Evolutionary conservation across 2,329 filamentous ascomycete genomes (phyloP).

Genomic region (Colletotrichum cuscutae): DNA sequence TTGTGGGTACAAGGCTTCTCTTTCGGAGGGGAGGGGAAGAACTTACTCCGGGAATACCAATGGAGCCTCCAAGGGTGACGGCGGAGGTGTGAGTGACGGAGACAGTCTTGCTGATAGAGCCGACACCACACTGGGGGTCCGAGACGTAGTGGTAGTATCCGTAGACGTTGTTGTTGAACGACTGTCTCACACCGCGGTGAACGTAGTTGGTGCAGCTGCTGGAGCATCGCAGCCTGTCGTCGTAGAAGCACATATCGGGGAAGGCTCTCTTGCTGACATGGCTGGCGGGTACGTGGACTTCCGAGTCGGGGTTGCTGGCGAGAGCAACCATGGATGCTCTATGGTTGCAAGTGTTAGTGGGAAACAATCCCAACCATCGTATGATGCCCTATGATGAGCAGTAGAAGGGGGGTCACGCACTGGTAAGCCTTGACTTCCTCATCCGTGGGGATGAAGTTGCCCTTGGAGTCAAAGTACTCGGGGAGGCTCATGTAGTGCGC

Average conservation of each 20-base stretch:
- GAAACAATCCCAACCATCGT: too few species aligned
- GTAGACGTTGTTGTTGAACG: conserved; percentile 7
- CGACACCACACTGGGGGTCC: neutral
- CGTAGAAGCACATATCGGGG: conserved; percentile 8
- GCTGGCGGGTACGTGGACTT: neutral
- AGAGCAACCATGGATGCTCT: neutral
- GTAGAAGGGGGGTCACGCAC: neutral
- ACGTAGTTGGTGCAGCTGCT: neutral
- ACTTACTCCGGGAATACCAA: neutral
- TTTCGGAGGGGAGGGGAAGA: too few species aligned
- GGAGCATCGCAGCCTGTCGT: neutral
- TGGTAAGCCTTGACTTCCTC: neutral
- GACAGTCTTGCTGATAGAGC: conserved; percentile 10
- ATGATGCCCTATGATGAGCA: neutral
- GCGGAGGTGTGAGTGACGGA: conserved; percentile 7
- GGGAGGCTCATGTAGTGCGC: neutral
- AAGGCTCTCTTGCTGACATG: conserved; percentile 13
- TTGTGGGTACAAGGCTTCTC: too few species aligned
- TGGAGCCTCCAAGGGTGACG: conserved; percentile 1
- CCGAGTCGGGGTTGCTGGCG: neutral
- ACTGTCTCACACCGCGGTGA: neutral
- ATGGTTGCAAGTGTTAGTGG: too few species aligned
- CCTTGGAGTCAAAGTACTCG: neutral
- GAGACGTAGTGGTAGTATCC: conserved; percentile 16
- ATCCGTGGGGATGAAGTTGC: neutral